These are phyloP conservation scores for Jamesozyma jinghongensis DNA, from an alignment of 805 yeast genomes.

Conservation along the genomic window DNA sequence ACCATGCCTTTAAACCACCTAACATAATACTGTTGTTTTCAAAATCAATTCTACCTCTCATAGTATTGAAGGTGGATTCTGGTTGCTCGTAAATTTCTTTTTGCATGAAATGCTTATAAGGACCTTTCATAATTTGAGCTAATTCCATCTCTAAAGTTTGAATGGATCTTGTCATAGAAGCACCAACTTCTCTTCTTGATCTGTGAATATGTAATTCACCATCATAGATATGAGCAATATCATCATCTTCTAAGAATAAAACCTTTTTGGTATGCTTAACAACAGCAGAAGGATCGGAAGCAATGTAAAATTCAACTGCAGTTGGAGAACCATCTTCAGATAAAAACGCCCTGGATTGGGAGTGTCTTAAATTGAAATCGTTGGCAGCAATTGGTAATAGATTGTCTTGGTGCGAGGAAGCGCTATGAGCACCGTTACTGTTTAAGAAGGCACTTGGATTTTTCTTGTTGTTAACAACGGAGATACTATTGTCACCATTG, in stretches of 20 bases:
- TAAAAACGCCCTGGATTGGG: slow-evolving; percentile 93
- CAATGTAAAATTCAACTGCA: slow-evolving; percentile 91
- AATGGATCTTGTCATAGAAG: slow-evolving; percentile 89
- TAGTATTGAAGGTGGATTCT: slow-evolving; percentile 93
- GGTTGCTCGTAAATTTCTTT: slow-evolving; percentile 99
- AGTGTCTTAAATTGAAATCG: slow-evolving; percentile 56
- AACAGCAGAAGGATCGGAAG: slow-evolving; percentile 96
- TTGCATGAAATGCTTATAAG: slow-evolving; percentile 94
- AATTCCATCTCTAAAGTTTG: slow-evolving; percentile 95
- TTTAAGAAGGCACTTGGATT: slow-evolving; percentile 7
- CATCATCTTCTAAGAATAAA: slow-evolving; percentile 92
- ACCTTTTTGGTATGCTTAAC: slow-evolving; percentile 96
- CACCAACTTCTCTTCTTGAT: slow-evolving; percentile 78
- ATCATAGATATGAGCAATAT: slow-evolving; percentile 94
- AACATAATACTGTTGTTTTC: slow-evolving; percentile 64
- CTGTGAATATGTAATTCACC: slow-evolving; percentile 99
- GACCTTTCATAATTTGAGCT: slow-evolving; percentile 97
- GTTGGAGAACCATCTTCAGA: slow-evolving; percentile 88
- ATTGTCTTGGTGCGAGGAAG: slow-evolving; percentile 6
- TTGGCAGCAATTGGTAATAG: slow-evolving; percentile 50
- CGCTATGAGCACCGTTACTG: background rate
- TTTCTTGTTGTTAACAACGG: slow-evolving; percentile 5
- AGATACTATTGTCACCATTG: background rate
- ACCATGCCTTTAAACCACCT: slow-evolving; percentile 82
- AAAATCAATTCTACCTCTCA: slow-evolving; percentile 98